Evolutionary conservation across 768 basidiomycete genomes (phyloP).

Genomic region (Rhizopogon vesiculosus): DNA sequence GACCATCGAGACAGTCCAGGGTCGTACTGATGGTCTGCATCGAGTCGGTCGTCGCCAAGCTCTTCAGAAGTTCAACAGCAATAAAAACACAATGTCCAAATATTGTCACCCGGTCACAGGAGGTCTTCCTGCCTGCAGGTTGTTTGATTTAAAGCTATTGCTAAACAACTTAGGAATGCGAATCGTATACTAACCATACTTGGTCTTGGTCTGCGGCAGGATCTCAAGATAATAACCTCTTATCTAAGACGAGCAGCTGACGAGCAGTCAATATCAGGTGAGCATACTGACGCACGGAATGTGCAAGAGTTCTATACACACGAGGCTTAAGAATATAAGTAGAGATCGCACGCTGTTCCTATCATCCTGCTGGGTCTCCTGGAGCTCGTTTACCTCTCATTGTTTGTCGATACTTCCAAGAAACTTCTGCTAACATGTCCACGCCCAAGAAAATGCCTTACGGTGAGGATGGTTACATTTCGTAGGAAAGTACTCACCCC

Average conservation of each 20-base stretch:
- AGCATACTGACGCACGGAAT: background rate
- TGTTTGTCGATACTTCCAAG: background rate
- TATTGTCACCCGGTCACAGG: too few relatives aligned
- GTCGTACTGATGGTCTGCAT: background rate
- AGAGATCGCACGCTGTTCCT: background rate
- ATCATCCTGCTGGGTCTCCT: background rate
- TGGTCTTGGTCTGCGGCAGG: too few relatives aligned
- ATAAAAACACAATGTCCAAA: too few relatives aligned
- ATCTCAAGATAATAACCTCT: too few relatives aligned
- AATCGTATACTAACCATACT: too few relatives aligned
- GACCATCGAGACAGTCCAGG: background rate
- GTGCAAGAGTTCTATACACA: background rate
- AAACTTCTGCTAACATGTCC: conserved; percentile 10
- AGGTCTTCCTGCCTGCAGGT: too few relatives aligned
- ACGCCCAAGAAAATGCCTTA: conserved; percentile 24
- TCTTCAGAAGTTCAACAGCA: too few relatives aligned
- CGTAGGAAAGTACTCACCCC: background rate
- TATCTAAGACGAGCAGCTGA: too few relatives aligned
- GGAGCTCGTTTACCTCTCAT: background rate
- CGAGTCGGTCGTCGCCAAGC: too few relatives aligned
- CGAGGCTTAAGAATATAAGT: background rate
- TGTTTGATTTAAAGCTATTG: too few relatives aligned
- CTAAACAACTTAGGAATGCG: too few relatives aligned
- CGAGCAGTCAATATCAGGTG: background rate
- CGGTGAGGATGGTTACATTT: conserved; percentile 18